Percentiles rank a stretch among this genome's conserved stretches.
phyloP scores from a whole-genome alignment of 805 yeast species.

The Saccharomycopsis sp. region DNA sequence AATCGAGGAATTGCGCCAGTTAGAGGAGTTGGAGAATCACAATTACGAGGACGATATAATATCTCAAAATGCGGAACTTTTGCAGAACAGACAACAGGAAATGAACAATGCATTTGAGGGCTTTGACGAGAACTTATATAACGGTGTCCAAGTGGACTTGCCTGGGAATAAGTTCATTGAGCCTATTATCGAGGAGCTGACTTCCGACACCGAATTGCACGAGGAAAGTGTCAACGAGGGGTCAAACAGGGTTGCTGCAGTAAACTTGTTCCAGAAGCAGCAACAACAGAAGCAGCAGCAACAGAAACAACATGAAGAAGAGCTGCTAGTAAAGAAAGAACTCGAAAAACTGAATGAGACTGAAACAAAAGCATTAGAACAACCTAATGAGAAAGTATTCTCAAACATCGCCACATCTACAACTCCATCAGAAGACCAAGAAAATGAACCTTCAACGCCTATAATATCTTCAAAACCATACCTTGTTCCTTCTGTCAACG shows the following conservation, averaged over 20 bases:
- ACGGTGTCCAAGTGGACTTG: background rate
- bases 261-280: background rate
- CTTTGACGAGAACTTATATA: conserved; percentile 7
- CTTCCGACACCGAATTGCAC: background rate
- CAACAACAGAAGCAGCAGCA: background rate
- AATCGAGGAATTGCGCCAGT: conserved; percentile 10
- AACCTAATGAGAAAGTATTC: no score
- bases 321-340: conserved; percentile 1
- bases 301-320: conserved; percentile 1
- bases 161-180: background rate
- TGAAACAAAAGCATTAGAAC: background rate
- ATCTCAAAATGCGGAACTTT: background rate
- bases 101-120: conserved; percentile 16
- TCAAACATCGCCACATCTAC: no score
- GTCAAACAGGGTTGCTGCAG: background rate
- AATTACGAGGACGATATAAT: conserved; percentile 6
- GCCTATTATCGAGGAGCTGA: background rate
- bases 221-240: background rate
- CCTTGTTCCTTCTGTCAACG: background rate
- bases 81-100: background rate
- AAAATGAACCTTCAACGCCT: background rate
- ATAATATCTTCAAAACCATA: no score
- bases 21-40: conserved; percentile 14
- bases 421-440: background rate
- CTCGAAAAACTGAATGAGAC: conserved; percentile 1